Conservation (phyloP, 2,329 filamentous ascomycete genomes). For the Laburnicola sp. region DNA sequence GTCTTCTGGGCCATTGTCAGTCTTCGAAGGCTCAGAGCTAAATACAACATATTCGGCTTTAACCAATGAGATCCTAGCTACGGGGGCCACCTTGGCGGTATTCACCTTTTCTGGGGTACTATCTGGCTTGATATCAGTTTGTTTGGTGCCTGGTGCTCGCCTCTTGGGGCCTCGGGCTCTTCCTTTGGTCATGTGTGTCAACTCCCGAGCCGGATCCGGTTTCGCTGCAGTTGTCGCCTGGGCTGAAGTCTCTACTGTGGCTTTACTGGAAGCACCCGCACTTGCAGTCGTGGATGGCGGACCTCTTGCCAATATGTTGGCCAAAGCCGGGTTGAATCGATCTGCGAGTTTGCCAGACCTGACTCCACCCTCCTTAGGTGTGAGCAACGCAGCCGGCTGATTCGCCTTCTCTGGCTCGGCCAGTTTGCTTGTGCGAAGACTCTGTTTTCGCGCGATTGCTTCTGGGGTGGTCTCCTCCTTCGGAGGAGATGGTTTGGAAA, state of each 20-base stretch:
- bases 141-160: slow-evolving; percentile 64
- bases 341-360: slow-evolving; percentile 67
- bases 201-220: slow-evolving; percentile 51
- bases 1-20: slow-evolving; percentile 37
- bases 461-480: slow-evolving; percentile 41
- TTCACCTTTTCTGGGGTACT: slow-evolving; percentile 7
- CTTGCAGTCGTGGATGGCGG: slow-evolving; percentile 57
- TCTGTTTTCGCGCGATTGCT: slow-evolving; percentile 48
- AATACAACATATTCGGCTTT: slow-evolving; percentile 40
- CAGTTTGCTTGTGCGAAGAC: slow-evolving; percentile 34
- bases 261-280: slow-evolving; percentile 35
- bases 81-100: slow-evolving; percentile 30
- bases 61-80: slow-evolving; percentile 33
- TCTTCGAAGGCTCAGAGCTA: slow-evolving; percentile 36
- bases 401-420: slow-evolving; percentile 24
- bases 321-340: slow-evolving; percentile 85
- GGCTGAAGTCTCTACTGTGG: slow-evolving; percentile 22
- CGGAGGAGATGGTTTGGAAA: slow-evolving; percentile 26
- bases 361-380: slow-evolving; percentile 21
- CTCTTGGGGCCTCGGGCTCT: slow-evolving; percentile 88
- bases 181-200: slow-evolving; percentile 90
- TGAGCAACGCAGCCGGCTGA: slow-evolving; percentile 7
- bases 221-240: slow-evolving; percentile 28
- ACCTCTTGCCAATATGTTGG: slow-evolving; percentile 78
- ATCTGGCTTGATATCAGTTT: slow-evolving; percentile 24